phyloP scores from a whole-genome alignment of 768 basidiomycete species.

The Melanogaster broomeanus region DNA sequence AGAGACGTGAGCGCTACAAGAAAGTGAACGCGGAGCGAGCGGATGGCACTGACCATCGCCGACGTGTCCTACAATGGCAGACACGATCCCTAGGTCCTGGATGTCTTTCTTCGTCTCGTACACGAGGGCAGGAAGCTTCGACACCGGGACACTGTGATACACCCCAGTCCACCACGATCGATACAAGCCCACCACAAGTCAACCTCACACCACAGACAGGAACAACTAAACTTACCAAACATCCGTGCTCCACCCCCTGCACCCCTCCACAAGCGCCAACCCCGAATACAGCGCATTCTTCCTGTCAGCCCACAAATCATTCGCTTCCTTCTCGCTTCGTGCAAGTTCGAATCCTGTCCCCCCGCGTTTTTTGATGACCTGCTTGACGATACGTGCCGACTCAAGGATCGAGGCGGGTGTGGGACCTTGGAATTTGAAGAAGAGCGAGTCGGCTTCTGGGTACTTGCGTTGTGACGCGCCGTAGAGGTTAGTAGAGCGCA shows the following conservation, averaged over 20 bases:
- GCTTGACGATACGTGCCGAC: slow-evolving; percentile 58
- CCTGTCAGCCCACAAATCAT: slow-evolving; percentile 70
- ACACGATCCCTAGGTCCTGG: slow-evolving; percentile 50
- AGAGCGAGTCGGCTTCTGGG: slow-evolving; percentile 67
- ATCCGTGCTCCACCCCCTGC: slow-evolving; percentile 70
- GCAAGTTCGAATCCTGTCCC: slow-evolving; percentile 71
- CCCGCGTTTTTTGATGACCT: slow-evolving; percentile 62
- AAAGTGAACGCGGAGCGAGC: slow-evolving; percentile 25
- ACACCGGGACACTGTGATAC: slow-evolving; percentile 54
- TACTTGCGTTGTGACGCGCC: slow-evolving; percentile 57
- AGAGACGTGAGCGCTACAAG: no score
- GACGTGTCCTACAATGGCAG: slow-evolving; percentile 74
- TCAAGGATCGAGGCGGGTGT: slow-evolving; percentile 59
- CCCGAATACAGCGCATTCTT: slow-evolving; percentile 65
- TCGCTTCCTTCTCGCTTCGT: slow-evolving; percentile 61
- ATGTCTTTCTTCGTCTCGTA: slow-evolving; percentile 75
- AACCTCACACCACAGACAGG: not conserved
- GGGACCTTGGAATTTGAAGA: slow-evolving; percentile 87
- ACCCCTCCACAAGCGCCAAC: slow-evolving; percentile 56
- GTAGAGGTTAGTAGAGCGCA: slow-evolving; percentile 59
- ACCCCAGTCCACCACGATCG: not conserved
- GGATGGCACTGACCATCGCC: slow-evolving; percentile 55
- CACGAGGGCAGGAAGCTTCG: slow-evolving; percentile 63
- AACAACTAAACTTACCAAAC: slow-evolving; percentile 55
- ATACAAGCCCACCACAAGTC: not conserved